Conservation (phyloP, 1,284 basidiomycete genomes). For the Cutaneotrichosporon cutaneum region DNA sequence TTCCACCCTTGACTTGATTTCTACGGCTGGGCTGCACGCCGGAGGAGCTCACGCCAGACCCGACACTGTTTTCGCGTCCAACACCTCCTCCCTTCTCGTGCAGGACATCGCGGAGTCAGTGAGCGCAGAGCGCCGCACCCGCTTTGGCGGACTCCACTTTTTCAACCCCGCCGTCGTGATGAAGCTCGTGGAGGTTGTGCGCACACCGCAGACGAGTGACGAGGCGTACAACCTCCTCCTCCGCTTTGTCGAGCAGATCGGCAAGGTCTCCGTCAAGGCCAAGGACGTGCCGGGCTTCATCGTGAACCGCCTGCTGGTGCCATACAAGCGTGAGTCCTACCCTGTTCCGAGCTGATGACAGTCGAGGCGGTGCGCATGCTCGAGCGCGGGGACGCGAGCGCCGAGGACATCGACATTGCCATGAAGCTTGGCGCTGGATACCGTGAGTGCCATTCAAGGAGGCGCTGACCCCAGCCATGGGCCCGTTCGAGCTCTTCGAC, state of each 20-base stretch:
- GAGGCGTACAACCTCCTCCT: slow-evolving; percentile 55
- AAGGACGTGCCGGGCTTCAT: slow-evolving; percentile 60
- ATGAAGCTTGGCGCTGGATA: slow-evolving; percentile 62
- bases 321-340: slow-evolving; percentile 54
- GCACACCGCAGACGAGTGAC: slow-evolving; percentile 55
- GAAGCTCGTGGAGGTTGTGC: slow-evolving; percentile 61
- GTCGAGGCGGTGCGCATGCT: slow-evolving; percentile 61
- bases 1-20: not conserved
- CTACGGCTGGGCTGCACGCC: too few relatives aligned
- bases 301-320: slow-evolving; percentile 58
- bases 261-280: slow-evolving; percentile 59
- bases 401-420: slow-evolving; percentile 60
- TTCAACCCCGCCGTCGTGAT: slow-evolving; percentile 58
- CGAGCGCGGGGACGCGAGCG: slow-evolving; percentile 60
- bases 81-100: slow-evolving; percentile 59
- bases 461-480: slow-evolving; percentile 40
- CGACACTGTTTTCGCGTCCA: slow-evolving; percentile 57
- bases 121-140: slow-evolving; percentile 39
- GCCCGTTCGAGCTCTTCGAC: slow-evolving; percentile 60
- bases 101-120: slow-evolving; percentile 56
- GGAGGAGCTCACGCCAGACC: slow-evolving; percentile 23
- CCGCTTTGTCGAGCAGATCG: slow-evolving; percentile 57
- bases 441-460: slow-evolving; percentile 31
- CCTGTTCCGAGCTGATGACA: slow-evolving; percentile 9
- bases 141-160: slow-evolving; percentile 59